Evolutionary conservation across 257 asterid species (phyloP).

Genomic region (Nemophila menziesii): DNA sequence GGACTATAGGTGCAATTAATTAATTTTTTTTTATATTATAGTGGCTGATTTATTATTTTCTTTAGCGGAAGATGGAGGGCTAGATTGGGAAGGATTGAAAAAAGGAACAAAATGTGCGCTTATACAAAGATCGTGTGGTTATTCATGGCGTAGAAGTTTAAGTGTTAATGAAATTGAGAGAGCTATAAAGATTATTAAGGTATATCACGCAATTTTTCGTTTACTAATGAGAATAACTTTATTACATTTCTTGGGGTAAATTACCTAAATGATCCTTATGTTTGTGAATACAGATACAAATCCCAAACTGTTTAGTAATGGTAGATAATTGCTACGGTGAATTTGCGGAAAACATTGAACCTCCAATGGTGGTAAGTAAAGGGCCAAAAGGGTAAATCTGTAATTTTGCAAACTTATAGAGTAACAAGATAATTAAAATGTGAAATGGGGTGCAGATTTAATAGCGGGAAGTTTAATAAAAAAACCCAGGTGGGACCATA

Average conservation of each 20-base stretch:
- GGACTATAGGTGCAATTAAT: no score
- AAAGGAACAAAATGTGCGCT: conserved; percentile 83
- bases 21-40: no score
- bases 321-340: conserved; percentile 98
- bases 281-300: conserved; percentile 63
- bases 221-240: not conserved
- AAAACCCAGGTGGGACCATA: conserved; percentile 93
- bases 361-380: conserved; percentile 87
- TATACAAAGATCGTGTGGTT: conserved; percentile 93
- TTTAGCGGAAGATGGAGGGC: conserved; percentile 66
- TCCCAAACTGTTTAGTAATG: conserved; percentile 79
- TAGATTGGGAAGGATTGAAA: conserved; percentile 65
- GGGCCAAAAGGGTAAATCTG: conserved; percentile 7
- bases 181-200: conserved; percentile 77
- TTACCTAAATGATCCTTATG: no score
- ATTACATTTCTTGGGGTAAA: not conserved
- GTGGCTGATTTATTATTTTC: no score
- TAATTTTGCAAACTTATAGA: conserved; percentile 4
- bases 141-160: conserved; percentile 90
- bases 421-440: not conserved
- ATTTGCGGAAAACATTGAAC: conserved; percentile 70
- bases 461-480: conserved; percentile 89
- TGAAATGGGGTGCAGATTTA: conserved; percentile 75
- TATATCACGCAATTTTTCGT: conserved; percentile 16
- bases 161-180: conserved; percentile 74